Evolutionary conservation across 1,284 basidiomycete genomes (phyloP), one percentile per base, ranked within the genome.

Genomic region (Malassezia yamatoensis): DNA sequence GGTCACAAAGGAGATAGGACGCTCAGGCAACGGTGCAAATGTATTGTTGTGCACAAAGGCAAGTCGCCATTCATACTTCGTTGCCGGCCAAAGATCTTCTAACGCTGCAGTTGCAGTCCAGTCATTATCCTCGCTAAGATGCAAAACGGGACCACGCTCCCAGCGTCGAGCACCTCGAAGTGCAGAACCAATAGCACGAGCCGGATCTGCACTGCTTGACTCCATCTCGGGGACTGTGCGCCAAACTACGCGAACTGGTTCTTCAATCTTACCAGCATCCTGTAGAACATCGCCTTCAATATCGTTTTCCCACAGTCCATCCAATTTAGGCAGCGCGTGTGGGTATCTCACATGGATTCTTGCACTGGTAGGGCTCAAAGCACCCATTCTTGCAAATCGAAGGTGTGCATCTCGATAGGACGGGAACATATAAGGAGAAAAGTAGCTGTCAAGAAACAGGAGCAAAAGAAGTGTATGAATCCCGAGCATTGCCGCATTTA

Each of bases 61-160:
- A 0, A 62, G 76, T 79, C 67, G 57, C 85, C 85, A 87, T 78
- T 88, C 83, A 67, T 88, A 88, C 9, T 77, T 72, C 2, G 84
- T 86, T 47, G 78, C 80, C 0, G 86, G 85, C 82, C 83, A 86
- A 2, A 88, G 79, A 18, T 81, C 80, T 18, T 75, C 65, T 37
- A 88, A 65, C 48, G 76, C 78, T 11, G 80, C 80, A 0, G 82
- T 82, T 40, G 78, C 78, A 2, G 82, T 81, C 84, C 84, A 88
- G 68, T 88, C 86, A 18, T 75, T 70, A 11, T 79, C 78, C 34
- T 77, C 70, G 8, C 59, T 61, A 35, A 74, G 45, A 1, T 58
- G 60, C 21, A 72, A 53, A 10, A 70, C 48, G 1, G 70, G 72
- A 0, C 70, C 72, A 35, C 68, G 64, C 56, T 73, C 66, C 72